These are phyloP conservation scores for Lentinula edodes DNA, from an alignment of 768 basidiomycete species.

Conservation along the genomic window DNA sequence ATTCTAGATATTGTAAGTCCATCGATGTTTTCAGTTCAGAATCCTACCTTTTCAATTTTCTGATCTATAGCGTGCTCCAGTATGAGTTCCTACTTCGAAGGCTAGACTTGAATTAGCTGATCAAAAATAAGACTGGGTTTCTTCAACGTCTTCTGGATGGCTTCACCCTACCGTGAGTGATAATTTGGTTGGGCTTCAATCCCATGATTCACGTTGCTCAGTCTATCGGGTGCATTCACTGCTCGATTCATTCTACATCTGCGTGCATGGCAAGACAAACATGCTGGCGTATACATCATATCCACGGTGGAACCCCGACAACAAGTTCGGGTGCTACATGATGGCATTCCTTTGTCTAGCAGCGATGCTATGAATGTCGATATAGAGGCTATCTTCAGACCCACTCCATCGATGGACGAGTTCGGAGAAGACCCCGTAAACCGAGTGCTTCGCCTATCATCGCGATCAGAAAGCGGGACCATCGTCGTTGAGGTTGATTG, in stretches of 20 bases:
- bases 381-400: background rate
- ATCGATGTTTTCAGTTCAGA: background rate
- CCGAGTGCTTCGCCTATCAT: background rate
- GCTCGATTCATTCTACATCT: slow-evolving; percentile 7
- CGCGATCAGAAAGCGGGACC: background rate
- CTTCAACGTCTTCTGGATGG: slow-evolving; percentile 23
- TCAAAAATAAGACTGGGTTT: slow-evolving; percentile 18
- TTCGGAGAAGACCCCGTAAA: slow-evolving; percentile 3
- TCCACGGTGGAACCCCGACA: background rate
- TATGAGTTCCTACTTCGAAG: background rate
- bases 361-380: background rate
- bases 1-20: slow-evolving; percentile 1
- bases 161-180: slow-evolving; percentile 20
- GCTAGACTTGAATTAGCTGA: background rate
- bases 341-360: background rate
- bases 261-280: background rate
- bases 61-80: slow-evolving; percentile 14
- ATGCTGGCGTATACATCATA: background rate
- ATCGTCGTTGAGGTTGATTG: background rate
- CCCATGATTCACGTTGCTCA: background rate
- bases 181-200: background rate
- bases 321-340: background rate
- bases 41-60: background rate
- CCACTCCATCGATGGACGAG: background rate
- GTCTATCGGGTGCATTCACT: slow-evolving; percentile 1